Percentiles rank a stretch among this genome's conserved stretches.
phyloP scores from a whole-genome alignment of 306 rosid species.

The Ammopiptanthus mongolicus region DNA sequence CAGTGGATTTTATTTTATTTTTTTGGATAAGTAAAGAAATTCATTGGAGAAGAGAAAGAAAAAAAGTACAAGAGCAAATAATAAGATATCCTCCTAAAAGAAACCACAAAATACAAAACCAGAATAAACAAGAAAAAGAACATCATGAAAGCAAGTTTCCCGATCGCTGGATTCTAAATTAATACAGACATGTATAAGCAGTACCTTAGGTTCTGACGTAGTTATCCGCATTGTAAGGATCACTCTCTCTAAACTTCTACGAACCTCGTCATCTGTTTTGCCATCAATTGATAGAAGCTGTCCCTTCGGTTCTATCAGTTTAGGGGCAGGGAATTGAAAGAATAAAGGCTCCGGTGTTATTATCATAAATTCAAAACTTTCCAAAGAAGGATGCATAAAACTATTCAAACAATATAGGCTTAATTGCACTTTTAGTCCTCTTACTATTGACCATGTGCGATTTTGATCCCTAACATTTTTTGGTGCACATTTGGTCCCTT shows the following conservation, averaged over 20 bases:
- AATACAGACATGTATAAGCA: constrained; percentile 9
- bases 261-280: constrained; percentile 83
- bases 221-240: constrained; percentile 87
- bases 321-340: constrained; percentile 2
- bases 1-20: constrained; percentile 5
- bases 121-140: neutral
- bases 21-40: neutral
- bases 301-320: constrained; percentile 85
- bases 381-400: neutral
- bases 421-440: no score
- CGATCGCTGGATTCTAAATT: neutral
- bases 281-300: constrained; percentile 93
- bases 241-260: constrained; percentile 88
- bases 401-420: constrained; percentile 3
- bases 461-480: no score
- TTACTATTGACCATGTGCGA: no score
- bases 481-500: no score
- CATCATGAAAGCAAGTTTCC: constrained; percentile 2
- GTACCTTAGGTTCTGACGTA: constrained; percentile 91
- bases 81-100: constrained; percentile 11
- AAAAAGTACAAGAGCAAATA: neutral
- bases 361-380: constrained; percentile 15
- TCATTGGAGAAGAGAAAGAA: neutral
- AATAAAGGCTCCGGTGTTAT: neutral
- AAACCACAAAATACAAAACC: neutral